These are phyloP conservation scores for Aspergillus indologenus DNA, from an alignment of 495 filamentous ascomycete genomes.

Conservation along the genomic window DNA sequence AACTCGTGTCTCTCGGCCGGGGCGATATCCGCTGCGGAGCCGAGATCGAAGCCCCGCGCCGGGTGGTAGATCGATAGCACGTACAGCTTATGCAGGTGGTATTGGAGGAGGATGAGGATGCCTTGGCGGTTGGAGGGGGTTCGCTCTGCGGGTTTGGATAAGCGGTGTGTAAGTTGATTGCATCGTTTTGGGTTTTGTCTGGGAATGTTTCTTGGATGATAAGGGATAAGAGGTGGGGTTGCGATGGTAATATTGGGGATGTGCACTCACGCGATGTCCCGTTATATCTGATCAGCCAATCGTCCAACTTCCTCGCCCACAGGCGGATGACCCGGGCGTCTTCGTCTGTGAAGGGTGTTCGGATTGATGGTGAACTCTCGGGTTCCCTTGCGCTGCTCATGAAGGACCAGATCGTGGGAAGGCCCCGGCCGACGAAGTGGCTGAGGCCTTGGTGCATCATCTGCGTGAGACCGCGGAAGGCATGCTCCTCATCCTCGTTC, in stretches of 20 bases:
- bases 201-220: too few relatives aligned
- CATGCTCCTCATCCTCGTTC: constrained; percentile 28
- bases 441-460: constrained; percentile 43
- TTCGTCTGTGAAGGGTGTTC: constrained; percentile 29
- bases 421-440: constrained; percentile 38
- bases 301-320: constrained; percentile 37
- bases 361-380: constrained; percentile 11
- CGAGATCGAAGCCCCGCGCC: constrained; percentile 42
- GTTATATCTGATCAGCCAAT: constrained; percentile 41
- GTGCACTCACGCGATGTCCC: constrained; percentile 26
- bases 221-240: too few relatives aligned
- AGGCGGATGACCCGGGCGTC: constrained; percentile 36
- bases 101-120: constrained; percentile 37
- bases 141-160: constrained; percentile 19
- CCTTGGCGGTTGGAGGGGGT: constrained; percentile 37
- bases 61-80: constrained; percentile 46
- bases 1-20: constrained; percentile 36
- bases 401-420: constrained; percentile 41
- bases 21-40: constrained; percentile 31
- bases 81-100: constrained; percentile 41
- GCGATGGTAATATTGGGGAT: not conserved
- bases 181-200: too few relatives aligned
- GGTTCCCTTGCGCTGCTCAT: constrained; percentile 27
- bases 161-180: too few relatives aligned
- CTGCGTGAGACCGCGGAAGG: constrained; percentile 35